Evolutionary conservation across 257 asterid species (phyloP), one percentile per base, ranked within the genome.

Genomic region (Nyctanthes arbortristis): DNA sequence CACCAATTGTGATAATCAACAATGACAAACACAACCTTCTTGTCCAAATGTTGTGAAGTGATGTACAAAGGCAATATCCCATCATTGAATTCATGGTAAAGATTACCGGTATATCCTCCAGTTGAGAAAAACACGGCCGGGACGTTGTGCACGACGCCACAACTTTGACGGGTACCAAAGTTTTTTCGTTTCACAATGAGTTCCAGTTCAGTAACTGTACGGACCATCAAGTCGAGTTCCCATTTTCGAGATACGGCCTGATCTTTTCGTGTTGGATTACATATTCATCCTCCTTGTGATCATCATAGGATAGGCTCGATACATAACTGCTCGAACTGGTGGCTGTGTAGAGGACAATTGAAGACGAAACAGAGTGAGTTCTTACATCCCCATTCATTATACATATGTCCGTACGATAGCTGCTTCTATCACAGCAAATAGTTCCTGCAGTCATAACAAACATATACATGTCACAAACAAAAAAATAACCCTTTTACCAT

Each of bases 81-180:
- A 2, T 94, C 99, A 30, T 89, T 94, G 56, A 94, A 91, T 24
- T 94, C 99, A 10, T 94, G 99, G 84, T 87, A 94, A 61, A 85
- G 89, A 69, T 94, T 94, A 4, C 99, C 99, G 0, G 99, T 91
- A 34, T 86, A 91, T 61, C 99, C 99, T 68, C 97, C 97, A 0
- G 97, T 89, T 3, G 97, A 91, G 81, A 94, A 89, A 77, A 94
- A 82, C 72, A 94, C 82, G 3, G 97, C 97, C 0, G 99, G 97
- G 7, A 83, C 88, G 3, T 87, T 80, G 63, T 94, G 97, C 16
- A 60, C 68, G 9, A 94, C 86, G 18, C 86, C 91, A 29, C 99
- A 94, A 16, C 31, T 24, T 37, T 60, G 88, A 9, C 54, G 11
- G 11, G 0, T 2, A 30, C 73, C 32, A 0, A 69, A 70, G 30